These are phyloP conservation scores for Echinosophora koreensis DNA, from an alignment of 306 rosid species.

Conservation along the genomic window DNA sequence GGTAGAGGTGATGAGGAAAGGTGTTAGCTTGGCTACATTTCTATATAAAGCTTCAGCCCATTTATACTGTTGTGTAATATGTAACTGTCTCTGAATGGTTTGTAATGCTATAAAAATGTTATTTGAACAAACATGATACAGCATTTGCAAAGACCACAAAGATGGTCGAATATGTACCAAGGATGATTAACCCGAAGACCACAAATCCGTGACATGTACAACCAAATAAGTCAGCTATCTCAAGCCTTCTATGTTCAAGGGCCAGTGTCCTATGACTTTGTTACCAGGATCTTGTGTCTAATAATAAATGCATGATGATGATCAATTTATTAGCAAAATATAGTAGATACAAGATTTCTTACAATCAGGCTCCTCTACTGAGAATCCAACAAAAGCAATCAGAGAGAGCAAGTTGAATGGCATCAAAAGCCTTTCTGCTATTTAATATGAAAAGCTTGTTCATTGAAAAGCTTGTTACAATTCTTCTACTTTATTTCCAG, in stretches of 20 bases:
- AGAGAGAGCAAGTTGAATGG: constrained; percentile 31
- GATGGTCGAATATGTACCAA: too few species aligned
- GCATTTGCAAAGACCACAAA: too few species aligned
- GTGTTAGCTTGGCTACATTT: constrained; percentile 41
- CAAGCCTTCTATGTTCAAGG: too few species aligned
- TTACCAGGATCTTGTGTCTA: too few species aligned
- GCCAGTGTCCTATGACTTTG: too few species aligned
- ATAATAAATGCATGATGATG: neutral
- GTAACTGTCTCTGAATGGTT: constrained; percentile 14
- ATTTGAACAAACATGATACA: constrained; percentile 31
- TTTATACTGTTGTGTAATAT: constrained; percentile 40
- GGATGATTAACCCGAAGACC: too few species aligned
- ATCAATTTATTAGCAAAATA: constrained; percentile 26
- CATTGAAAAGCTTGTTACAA: neutral
- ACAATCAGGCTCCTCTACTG: neutral
- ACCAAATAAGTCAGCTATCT: too few species aligned
- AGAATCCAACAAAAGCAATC: neutral
- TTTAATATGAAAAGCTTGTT: constrained; percentile 25
- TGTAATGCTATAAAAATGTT: constrained; percentile 19
- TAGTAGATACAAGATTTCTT: neutral
- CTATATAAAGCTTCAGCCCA: constrained; percentile 32
- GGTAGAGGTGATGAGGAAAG: constrained; percentile 47
- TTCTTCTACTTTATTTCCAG: too few species aligned
- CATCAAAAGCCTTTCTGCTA: constrained; percentile 25
- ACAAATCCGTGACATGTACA: too few species aligned